These are phyloP conservation scores for Candida dendrica DNA, from an alignment of 805 yeast genomes.

Conservation along the genomic window DNA sequence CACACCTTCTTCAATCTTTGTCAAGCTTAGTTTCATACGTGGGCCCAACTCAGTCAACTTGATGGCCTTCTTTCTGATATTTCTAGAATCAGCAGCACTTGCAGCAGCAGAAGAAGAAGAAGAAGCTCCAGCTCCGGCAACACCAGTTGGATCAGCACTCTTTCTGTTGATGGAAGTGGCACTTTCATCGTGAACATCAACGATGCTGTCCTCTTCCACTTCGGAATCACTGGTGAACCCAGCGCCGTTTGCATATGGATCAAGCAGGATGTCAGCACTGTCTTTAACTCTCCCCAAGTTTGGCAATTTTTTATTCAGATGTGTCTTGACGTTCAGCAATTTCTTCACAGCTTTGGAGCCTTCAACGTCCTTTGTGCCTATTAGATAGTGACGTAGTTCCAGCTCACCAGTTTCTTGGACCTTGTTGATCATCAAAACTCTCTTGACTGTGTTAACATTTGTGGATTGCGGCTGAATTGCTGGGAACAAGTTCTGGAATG, in stretches of 20 bases:
- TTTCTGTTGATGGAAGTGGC: slow-evolving; percentile 13
- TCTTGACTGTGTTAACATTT: slow-evolving; percentile 62
- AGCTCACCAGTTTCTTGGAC: slow-evolving; percentile 64
- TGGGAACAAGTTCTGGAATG: slow-evolving; percentile 94
- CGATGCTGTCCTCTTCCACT: slow-evolving; percentile 84
- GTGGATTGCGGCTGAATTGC: slow-evolving; percentile 84
- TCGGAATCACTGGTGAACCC: slow-evolving; percentile 88
- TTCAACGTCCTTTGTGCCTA: slow-evolving; percentile 79
- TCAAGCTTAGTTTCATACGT: slow-evolving; percentile 63
- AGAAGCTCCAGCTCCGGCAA: no score
- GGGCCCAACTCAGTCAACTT: slow-evolving; percentile 93
- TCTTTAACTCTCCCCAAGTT: slow-evolving; percentile 61
- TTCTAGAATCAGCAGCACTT: slow-evolving; percentile 13
- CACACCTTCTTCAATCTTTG: slow-evolving; percentile 88
- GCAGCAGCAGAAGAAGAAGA: no score
- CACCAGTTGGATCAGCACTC: slow-evolving; percentile 15
- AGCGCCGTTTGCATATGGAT: slow-evolving; percentile 70
- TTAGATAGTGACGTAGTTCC: slow-evolving; percentile 84
- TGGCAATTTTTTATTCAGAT: slow-evolving; percentile 60
- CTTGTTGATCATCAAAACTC: slow-evolving; percentile 80
- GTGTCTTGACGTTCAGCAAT: slow-evolving; percentile 54
- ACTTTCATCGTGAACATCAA: slow-evolving; percentile 40
- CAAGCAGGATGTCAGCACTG: slow-evolving; percentile 76
- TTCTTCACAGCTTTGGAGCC: slow-evolving; percentile 68
- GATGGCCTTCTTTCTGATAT: slow-evolving; percentile 66